Base-by-base conservation (phyloP, 164 flowering plant genomes). In the Macadamia tetraphylla region DNA sequence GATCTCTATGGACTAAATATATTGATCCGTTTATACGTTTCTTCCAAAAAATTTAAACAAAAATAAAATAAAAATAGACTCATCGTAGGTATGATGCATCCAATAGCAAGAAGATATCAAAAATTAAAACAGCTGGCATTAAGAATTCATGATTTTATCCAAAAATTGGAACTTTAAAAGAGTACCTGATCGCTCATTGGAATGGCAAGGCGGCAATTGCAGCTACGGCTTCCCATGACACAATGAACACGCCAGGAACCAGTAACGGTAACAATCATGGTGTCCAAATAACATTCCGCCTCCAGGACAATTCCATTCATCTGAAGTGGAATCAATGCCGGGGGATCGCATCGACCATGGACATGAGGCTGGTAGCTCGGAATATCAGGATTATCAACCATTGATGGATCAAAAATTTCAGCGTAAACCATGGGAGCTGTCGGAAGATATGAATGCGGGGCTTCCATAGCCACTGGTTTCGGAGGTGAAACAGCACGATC, bases 361-460 rank as follows among this genome's bases (percentile, higher is more conserved):
- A 95, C 96, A 68, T 95, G 84, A 42, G 98, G 98, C 89, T 95
- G 99, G 78, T 90, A 95, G 78, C 98, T 95, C 15, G 98, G 92
- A 6, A 90, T 72, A 65, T 95, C 99, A 9, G 99, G 99, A 59
- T 95, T 95, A 64, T 95, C 99, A 13, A 95, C 99, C 46, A 89
- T 81, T 6, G 73, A 67, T 10, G 99, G 99, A 55, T 95, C 85
- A 13, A 61, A 52, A 0, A 94, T 82, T 5, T 90, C 92, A 12
- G 95, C 97, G 70, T 92, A 92, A 0, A 85, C 81, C 96, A 92
- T 94, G 5, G 91, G 92, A 7, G 97, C 77, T 9, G 87, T 64
- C 6, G 99, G 99, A 0, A 84, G 69, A 64, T 71, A 77, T 29
- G 74, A 63, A 11, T 62, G 31, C 40, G 78, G 62, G 3, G 61